Percentiles rank a stretch among this genome's conserved stretches.
Evolutionary conservation across 208 protist species (phyloP).

Genomic region (Wallacemonas collosoma): DNA sequence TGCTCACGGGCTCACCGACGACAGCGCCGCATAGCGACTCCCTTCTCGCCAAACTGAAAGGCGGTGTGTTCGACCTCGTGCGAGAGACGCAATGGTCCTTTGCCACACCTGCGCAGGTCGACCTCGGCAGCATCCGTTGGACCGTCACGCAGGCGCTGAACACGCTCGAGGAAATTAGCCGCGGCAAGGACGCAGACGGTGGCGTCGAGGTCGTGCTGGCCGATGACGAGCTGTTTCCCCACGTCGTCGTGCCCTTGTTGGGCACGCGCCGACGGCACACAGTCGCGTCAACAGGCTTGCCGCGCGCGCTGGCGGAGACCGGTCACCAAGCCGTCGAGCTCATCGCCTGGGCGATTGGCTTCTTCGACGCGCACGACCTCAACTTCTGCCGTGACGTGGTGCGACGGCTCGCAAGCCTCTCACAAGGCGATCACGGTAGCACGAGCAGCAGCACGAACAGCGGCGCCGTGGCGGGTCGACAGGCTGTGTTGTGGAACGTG

Average conservation of each 20-base stretch:
- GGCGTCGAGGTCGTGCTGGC: slow-evolving; percentile 22
- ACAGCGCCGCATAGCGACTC: not conserved
- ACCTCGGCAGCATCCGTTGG: slow-evolving; percentile 61
- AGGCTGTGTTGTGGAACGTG: slow-evolving; percentile 10
- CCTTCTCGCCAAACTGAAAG: slow-evolving; percentile 22
- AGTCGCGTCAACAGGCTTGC: not conserved
- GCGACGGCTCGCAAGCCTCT: slow-evolving; percentile 1
- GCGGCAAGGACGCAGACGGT: not conserved
- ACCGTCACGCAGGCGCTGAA: slow-evolving; percentile 60
- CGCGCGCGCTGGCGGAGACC: not conserved
- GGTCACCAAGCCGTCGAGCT: slow-evolving; percentile 19
- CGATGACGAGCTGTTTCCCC: slow-evolving; percentile 25
- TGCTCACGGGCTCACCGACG: slow-evolving; percentile 11
- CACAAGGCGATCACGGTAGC: too few relatives aligned
- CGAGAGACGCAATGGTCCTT: slow-evolving; percentile 29
- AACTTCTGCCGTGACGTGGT: slow-evolving; percentile 22
- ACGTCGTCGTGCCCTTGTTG: slow-evolving; percentile 15
- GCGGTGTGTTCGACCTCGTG: slow-evolving; percentile 45
- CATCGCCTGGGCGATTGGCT: slow-evolving; percentile 18
- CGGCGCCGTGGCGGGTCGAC: not conserved
- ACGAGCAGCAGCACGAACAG: not conserved
- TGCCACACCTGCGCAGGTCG: slow-evolving; percentile 13
- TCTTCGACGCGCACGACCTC: slow-evolving; percentile 21
- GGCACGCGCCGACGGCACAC: slow-evolving; percentile 1
- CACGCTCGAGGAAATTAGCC: slow-evolving; percentile 42